Base-by-base conservation (phyloP, 2,329 filamentous ascomycete species). In the Paraconiothyrium brasiliense region DNA sequence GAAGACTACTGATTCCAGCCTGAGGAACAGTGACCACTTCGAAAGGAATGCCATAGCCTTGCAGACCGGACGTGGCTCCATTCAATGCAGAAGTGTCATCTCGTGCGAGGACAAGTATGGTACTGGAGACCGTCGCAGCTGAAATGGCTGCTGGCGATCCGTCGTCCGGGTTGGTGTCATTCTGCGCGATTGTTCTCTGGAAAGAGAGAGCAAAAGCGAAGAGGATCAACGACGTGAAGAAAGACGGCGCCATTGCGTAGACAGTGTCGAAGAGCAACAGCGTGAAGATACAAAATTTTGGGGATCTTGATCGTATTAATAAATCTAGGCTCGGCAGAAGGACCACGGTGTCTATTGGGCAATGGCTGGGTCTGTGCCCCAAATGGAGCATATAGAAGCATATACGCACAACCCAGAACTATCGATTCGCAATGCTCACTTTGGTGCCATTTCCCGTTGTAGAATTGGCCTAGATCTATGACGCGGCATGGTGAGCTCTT, bases 21-120 rank as follows among this genome's bases (percentile, higher is more conserved):
- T 85, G 79, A 8, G 86, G 86, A n/a, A 89, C 85, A 22, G 84
- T 65, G 11, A 88, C 69, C 6, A 83, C 79, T 66, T 87, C 79
- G 67, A 82, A 89, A 1, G 86, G 85, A 63, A 89, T 89, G 35
- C 86, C 87, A 67, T 89, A 89, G 60, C 81, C 86, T 68, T 86
- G 84, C 9, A 89, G 81, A 27, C 86, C 87, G 13, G 82, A 83
- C 39, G 81, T 82, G 10, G 84, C 86, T 13, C 83, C 84, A 32
- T 83, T 82, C 20, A 76, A 76, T 9, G 84, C 84, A 2, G 84
- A 80, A 27, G 78, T 76, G 41, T 80, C 66, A 69, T 88, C 85
- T 64, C 82, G 80, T 44, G 85, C 86, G 64, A 89, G 80, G 52
- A 89, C 79, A 48, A 89, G 78, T 59, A 89, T 82, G 34, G 85